A percentile compares a stretch with the other conserved stretches of the same genome.
These are phyloP conservation scores for Pseudocercospora fuligena DNA, from an alignment of 2,329 filamentous ascomycete genomes.

Conservation along the genomic window DNA sequence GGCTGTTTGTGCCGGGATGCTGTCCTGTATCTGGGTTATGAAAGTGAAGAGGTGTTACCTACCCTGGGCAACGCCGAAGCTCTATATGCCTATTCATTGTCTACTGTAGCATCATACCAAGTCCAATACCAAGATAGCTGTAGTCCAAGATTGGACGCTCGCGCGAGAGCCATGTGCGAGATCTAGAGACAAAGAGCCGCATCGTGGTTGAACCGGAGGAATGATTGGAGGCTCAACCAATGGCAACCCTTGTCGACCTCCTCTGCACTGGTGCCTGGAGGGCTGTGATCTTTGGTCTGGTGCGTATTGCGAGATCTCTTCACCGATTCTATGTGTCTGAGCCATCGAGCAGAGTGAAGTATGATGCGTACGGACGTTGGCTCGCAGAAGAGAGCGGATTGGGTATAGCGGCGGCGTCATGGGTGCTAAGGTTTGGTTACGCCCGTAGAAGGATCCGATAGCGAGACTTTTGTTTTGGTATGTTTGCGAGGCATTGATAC, in stretches of 20 bases:
- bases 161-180: conserved; percentile 7
- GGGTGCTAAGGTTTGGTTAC: not conserved
- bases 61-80: not conserved
- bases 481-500: not conserved
- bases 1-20: too few species aligned
- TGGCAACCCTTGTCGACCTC: not conserved
- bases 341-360: not conserved
- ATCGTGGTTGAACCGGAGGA: conserved; percentile 1
- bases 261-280: not conserved
- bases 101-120: not conserved
- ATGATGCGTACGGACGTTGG: conserved; percentile 5
- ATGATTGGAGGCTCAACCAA: not conserved
- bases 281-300: not conserved
- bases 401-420: conserved; percentile 3
- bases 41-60: not conserved
- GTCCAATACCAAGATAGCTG: not conserved
- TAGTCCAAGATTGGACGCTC: conserved; percentile 1
- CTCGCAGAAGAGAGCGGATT: not conserved
- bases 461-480: not conserved
- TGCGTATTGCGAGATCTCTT: not conserved
- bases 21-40: not conserved
- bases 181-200: not conserved
- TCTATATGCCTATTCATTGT: not conserved
- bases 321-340: not conserved
- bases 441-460: not conserved